Conservation (phyloP, 78 protist genomes). For the Dictyostelium purpureum region DNA sequence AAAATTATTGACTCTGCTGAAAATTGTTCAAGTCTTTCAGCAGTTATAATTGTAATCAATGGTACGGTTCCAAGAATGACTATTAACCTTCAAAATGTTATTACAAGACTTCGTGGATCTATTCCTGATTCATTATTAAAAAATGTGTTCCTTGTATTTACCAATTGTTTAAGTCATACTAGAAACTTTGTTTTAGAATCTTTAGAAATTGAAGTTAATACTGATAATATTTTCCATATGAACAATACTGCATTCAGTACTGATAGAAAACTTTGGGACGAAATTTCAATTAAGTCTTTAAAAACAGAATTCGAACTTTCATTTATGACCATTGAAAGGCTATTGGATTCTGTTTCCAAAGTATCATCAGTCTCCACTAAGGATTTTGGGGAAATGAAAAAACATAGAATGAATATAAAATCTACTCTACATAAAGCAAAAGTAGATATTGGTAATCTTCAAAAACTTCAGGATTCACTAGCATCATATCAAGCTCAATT, state of each 20-base stretch:
- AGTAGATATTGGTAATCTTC: neutral
- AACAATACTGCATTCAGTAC: neutral
- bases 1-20: neutral
- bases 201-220: neutral
- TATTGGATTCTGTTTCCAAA: neutral
- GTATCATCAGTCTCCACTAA: neutral
- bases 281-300: neutral
- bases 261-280: neutral
- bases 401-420: neutral
- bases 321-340: neutral
- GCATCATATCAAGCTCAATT: neutral
- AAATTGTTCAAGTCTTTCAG: neutral
- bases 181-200: neutral
- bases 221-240: neutral
- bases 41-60: neutral
- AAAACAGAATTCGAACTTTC: neutral
- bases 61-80: neutral
- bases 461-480: neutral
- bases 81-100: neutral
- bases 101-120: neutral
- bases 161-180: neutral
- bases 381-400: neutral
- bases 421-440: neutral
- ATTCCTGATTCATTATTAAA: constrained; percentile 1
- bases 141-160: neutral